Conservation (phyloP, 345 rosid genomes). For the Microthlaspi erraticum region DNA sequence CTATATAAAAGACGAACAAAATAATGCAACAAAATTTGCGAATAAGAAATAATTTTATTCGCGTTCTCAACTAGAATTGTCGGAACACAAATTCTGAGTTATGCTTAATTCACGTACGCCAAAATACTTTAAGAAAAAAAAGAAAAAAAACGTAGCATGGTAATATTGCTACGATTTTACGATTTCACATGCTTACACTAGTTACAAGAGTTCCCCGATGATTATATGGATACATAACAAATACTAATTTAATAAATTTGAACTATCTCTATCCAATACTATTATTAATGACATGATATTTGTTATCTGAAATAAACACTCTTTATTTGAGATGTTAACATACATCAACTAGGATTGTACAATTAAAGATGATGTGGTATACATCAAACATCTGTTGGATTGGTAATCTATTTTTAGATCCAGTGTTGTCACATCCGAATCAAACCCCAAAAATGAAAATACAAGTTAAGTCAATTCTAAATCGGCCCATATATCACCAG, state of each 20-base stretch:
- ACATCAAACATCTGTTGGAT: slow-evolving; percentile 7
- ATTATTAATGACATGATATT: neutral
- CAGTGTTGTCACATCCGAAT: slow-evolving; percentile 20
- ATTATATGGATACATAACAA: neutral
- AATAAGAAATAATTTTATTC: neutral
- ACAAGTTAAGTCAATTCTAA: too few species aligned
- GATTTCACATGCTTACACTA: slow-evolving; percentile 1
- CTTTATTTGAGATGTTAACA: neutral
- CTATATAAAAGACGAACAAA: neutral
- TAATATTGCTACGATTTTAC: neutral
- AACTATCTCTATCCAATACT: neutral
- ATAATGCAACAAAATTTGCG: neutral
- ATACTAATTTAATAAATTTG: neutral
- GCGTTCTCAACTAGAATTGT: neutral
- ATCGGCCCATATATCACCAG: neutral
- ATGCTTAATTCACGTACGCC: neutral
- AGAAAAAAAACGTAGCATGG: neutral
- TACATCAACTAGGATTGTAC: slow-evolving; percentile 12
- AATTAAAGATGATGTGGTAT: slow-evolving; percentile 23
- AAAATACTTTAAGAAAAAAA: neutral
- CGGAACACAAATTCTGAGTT: neutral
- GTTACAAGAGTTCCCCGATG: neutral
- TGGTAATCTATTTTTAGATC: neutral
- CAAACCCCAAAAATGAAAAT: slow-evolving; percentile 9
- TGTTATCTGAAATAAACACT: neutral